Base-by-base conservation (phyloP, 768 basidiomycete species). In the Cystobasidium ongulense region DNA sequence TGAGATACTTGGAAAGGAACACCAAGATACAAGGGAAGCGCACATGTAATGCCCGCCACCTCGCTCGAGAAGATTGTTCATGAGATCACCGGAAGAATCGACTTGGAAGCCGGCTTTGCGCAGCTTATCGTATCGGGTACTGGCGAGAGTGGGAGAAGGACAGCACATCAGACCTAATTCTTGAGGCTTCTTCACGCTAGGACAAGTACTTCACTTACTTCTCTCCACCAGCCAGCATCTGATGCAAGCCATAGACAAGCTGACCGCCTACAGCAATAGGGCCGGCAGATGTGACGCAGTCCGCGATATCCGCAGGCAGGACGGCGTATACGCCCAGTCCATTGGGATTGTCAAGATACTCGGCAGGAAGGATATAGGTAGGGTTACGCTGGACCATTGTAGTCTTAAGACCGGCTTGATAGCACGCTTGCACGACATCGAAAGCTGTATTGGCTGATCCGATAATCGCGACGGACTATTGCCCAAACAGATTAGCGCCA, bases 371-470 rank as follows among this genome's bases (percentile, higher is more conserved):
- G 33, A 63, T 31, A 63, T 33, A 63, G 8, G 61, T 63, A 18
- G 61, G 33, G 17, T n/a, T n/a, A 10, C 61, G 61, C 23, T 63
- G 61, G 13, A 63, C 31, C 61, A 63, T 11, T 10, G 61, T 63
- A 7, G 36, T 39, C 31, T 11, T 5, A 7, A 63, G 23, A 13
- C 61, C 61, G 8, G 61, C 61, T 33, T 39, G 8, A 27, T 29
- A 11, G 11, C 23, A 36, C 8, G 18, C 23, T n/a, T 63, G 8
- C 23, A 63, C 31, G 29, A 63, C 61, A 31, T 63, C 61, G 33
- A 63, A 63, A 39, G 61, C 61, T 27, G 27, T 63, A 31, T 63
- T 63, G 18, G 61, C 61, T 7, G 61, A 27, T n/a, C 61, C 61
- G 5, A 63, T 31, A n/a, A 63, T 27, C 8, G 31, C 31, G 33